Conservation (phyloP, 1,284 basidiomycete species). For the Trichosporon sp. region DNA sequence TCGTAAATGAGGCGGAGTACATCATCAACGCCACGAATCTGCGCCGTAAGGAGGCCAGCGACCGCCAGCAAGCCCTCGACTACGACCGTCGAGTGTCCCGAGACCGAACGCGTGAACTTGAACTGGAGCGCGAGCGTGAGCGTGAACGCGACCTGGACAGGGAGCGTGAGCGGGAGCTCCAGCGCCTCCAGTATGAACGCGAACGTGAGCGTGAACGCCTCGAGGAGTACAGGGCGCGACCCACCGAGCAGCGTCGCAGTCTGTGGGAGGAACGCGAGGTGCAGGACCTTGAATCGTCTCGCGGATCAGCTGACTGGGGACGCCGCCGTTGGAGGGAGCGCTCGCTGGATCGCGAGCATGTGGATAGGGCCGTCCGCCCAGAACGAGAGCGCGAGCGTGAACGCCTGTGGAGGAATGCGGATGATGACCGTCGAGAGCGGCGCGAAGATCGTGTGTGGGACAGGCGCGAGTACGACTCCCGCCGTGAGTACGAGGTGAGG, state of each 20-base stretch:
- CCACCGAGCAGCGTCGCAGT: neutral
- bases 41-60: conserved; percentile 9
- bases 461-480: neutral
- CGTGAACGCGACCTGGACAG: neutral
- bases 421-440: conserved; percentile 9
- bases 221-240: neutral
- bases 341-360: neutral
- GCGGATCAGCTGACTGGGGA: conserved; percentile 8
- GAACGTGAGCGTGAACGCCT: conserved; percentile 6
- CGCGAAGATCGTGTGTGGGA: conserved; percentile 16
- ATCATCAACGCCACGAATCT: conserved; percentile 1
- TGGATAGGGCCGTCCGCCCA: neutral
- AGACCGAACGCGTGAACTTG: neutral
- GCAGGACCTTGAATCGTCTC: neutral
- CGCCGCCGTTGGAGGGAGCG: conserved; percentile 12
- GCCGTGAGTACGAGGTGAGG: conserved; percentile 7
- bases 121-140: conserved; percentile 9
- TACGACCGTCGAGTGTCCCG: neutral
- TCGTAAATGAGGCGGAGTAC: conserved; percentile 17
- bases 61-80: conserved; percentile 14
- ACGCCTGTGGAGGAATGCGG: neutral
- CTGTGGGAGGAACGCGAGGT: neutral
- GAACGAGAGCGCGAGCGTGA: conserved; percentile 10
- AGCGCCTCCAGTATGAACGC: neutral
- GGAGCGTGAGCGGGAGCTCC: neutral